Base-by-base conservation (phyloP, 495 filamentous ascomycete genomes). In the Penicillium paxilli region DNA sequence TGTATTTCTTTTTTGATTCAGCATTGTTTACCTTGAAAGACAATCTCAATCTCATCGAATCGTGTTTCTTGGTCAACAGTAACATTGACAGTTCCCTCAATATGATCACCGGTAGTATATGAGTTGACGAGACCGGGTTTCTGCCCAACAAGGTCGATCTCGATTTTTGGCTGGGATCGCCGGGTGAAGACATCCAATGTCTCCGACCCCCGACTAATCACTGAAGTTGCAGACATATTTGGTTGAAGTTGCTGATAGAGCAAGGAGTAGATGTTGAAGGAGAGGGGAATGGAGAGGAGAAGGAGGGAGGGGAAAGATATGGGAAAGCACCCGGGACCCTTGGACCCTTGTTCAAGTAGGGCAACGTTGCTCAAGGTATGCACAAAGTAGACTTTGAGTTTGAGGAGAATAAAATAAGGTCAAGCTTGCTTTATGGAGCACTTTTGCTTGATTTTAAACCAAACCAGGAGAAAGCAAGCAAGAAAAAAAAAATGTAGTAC, bases 31-130 rank as follows among this genome's bases (percentile, higher is more conserved):
- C 94, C 94, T 61, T 93, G 82, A 40, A 98, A 83, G 1, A 87
- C 76, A 63, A 98, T 92, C 51, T 89, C 82, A 45, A 98, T 67
- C 20, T 85, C 76, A 55, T 96, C 90, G 68, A 98, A 97, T 38
- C 79, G 75, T 6, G 83, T 86, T 55, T 93, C 87, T 47, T 79
- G 72, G 21, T 80, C 76, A 1, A 78, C 77, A 23, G 84, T 86
- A 55, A 91, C 76, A 6, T 71, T 68, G 2, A 81, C 84, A 22
- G 72, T 75, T 7, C 87, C 86, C 46, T 82, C 69, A 44, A 88
- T 82, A 23, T 68, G 66, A 55, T 88, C 85, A 48, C 79, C 70
- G 1, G 84, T 86, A 8, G 81, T 85, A 62, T 82, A 87, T 14
- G 78, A 74, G 20, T 60, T 77, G 48, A 78, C 69, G 22, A 73